phyloP scores from a whole-genome alignment of 176 grass and related monocot genomes.

The Alopecurus myosuroides region DNA sequence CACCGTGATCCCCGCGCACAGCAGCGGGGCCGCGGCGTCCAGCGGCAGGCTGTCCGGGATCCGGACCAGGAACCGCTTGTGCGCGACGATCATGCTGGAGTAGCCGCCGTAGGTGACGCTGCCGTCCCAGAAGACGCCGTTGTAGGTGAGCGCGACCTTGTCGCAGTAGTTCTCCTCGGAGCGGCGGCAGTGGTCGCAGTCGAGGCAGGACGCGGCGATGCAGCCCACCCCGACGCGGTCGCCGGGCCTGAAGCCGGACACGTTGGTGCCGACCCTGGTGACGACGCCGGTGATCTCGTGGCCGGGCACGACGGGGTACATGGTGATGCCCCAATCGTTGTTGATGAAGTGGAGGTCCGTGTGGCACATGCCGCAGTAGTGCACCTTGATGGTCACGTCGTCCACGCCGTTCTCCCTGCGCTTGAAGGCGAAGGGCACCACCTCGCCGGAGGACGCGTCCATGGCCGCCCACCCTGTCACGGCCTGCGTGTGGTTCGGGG shows the following conservation, averaged over 20 bases:
- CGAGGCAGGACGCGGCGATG: slow-evolving; percentile 56
- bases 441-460: slow-evolving; percentile 47
- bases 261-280: slow-evolving; percentile 49
- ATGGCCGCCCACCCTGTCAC: slow-evolving; percentile 73
- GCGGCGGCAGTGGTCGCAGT: slow-evolving; percentile 59
- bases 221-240: slow-evolving; percentile 89
- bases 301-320: slow-evolving; percentile 68
- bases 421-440: slow-evolving; percentile 62
- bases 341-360: slow-evolving; percentile 69
- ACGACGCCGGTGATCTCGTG: slow-evolving; percentile 88
- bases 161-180: slow-evolving; percentile 95
- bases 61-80: slow-evolving; percentile 60
- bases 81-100: slow-evolving; percentile 58
- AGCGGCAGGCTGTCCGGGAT: slow-evolving; percentile 54
- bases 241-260: slow-evolving; percentile 37
- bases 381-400: slow-evolving; percentile 75
- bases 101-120: slow-evolving; percentile 89
- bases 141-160: slow-evolving; percentile 72
- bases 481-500: slow-evolving; percentile 58
- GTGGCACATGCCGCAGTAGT: slow-evolving; percentile 91
- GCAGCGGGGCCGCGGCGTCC: slow-evolving; percentile 55
- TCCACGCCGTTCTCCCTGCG: slow-evolving; percentile 67
- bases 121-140: slow-evolving; percentile 81
- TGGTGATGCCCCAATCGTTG: slow-evolving; percentile 91
- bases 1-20: slow-evolving; percentile 72